phyloP scores from a whole-genome alignment of 2,329 filamentous ascomycete genomes.

The Tolypocladium pustulatum region DNA sequence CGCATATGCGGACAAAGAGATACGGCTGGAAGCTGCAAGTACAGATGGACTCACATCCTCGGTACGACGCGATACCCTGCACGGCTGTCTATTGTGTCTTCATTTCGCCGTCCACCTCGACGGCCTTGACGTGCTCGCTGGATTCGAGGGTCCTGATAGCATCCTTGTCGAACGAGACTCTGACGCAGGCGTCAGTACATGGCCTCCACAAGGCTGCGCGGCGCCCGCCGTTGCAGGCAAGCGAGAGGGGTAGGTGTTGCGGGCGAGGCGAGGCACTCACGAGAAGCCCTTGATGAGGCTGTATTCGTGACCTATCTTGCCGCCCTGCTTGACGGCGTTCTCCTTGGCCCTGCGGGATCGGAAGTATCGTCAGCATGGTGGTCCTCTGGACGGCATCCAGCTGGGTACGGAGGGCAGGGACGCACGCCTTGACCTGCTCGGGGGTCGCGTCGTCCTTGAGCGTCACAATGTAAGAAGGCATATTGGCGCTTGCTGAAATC shows the following conservation, averaged over 20 bases:
- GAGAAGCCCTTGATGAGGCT: conserved; percentile 84
- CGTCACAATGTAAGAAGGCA: conserved; percentile 54
- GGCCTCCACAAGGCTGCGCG: neutral
- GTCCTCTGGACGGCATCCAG: neutral
- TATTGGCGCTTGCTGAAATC: conserved; percentile 19
- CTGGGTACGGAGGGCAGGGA: neutral
- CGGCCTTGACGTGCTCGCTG: conserved; percentile 60
- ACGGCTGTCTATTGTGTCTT: conserved; percentile 50
- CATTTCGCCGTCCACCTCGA: conserved; percentile 65
- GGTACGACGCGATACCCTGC: neutral
- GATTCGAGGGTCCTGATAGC: conserved; percentile 53
- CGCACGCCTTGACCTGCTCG: conserved; percentile 59
- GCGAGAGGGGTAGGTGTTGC: neutral
- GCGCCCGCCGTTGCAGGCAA: neutral
- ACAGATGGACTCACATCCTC: neutral
- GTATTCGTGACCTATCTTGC: conserved; percentile 76
- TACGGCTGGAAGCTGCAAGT: neutral
- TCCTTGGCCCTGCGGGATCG: conserved; percentile 57
- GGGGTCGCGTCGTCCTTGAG: conserved; percentile 60
- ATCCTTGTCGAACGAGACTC: conserved; percentile 63
- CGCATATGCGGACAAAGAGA: neutral
- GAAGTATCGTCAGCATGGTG: neutral
- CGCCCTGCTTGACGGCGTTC: conserved; percentile 62
- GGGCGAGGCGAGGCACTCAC: conserved; percentile 44
- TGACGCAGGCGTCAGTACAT: conserved; percentile 22